These are phyloP conservation scores for Collybiopsis confluens DNA, from an alignment of 768 basidiomycete genomes.

Conservation along the genomic window DNA sequence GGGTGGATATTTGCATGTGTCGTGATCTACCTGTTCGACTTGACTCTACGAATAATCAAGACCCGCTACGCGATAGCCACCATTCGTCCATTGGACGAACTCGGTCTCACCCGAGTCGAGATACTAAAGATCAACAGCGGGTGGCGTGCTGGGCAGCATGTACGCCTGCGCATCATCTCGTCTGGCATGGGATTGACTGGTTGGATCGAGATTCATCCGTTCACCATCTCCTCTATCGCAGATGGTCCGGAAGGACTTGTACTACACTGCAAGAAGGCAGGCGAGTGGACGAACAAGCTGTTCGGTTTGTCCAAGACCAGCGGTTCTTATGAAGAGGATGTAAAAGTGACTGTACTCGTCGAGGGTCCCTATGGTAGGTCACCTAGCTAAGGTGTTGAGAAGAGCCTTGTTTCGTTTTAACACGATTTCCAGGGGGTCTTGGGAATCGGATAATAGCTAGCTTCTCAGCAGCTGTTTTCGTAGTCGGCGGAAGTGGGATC, in stretches of 20 bases:
- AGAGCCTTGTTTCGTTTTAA: not conserved
- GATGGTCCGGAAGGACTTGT: conserved; percentile 42
- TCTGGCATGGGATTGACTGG: conserved; percentile 32
- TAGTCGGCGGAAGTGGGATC: conserved; percentile 60
- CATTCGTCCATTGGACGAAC: conserved; percentile 39
- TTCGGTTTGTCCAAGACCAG: conserved; percentile 26
- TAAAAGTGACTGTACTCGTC: conserved; percentile 28
- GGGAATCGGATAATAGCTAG: conserved; percentile 40
- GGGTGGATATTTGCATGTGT: conserved; percentile 6
- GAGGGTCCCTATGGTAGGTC: conserved; percentile 41
- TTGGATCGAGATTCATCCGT: conserved; percentile 50
- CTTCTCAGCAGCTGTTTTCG: conserved; percentile 47
- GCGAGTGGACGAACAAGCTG: conserved; percentile 39
- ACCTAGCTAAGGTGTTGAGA: not conserved
- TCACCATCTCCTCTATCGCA: conserved; percentile 51
- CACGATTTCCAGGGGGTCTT: conserved; percentile 22
- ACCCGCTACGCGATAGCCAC: conserved; percentile 41
- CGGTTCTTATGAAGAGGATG: conserved; percentile 12
- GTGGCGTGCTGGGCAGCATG: conserved; percentile 62
- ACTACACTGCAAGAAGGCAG: conserved; percentile 41
- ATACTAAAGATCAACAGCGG: conserved; percentile 41
- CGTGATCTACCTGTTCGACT: conserved; percentile 41
- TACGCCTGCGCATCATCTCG: conserved; percentile 48
- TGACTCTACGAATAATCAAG: conserved; percentile 40
- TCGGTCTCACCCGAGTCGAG: conserved; percentile 43